These are phyloP conservation scores for Vitrella brassicaformis DNA, from an alignment of 73 alveolate genomes.

Conservation along the genomic window DNA sequence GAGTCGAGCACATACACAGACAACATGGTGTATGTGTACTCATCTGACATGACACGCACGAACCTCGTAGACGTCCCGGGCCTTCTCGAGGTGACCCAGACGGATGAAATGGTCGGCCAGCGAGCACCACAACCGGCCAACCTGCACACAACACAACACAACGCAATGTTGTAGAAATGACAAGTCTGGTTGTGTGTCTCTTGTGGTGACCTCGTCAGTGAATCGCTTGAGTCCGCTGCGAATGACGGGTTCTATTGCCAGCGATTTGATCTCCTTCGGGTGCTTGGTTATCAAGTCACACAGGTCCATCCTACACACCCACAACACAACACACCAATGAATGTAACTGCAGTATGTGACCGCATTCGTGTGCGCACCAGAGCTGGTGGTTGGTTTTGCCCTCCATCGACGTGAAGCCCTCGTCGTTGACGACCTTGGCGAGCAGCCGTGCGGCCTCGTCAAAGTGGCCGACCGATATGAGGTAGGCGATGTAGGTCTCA, in stretches of 20 bases:
- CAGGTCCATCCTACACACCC: no score
- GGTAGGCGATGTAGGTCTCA: slow-evolving; percentile 70
- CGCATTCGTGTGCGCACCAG: no score
- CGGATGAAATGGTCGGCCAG: slow-evolving; percentile 69
- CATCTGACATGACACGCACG: no score
- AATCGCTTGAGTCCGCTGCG: no score
- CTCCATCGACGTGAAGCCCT: slow-evolving; percentile 62
- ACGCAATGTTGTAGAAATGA: no score
- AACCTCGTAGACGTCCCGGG: slow-evolving; percentile 80
- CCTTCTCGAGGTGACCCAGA: slow-evolving; percentile 67
- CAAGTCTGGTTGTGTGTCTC: no score
- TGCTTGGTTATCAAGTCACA: slow-evolving; percentile 74
- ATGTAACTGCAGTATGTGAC: no score
- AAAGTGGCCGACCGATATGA: slow-evolving; percentile 48
- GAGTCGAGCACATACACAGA: no score
- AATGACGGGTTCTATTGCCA: slow-evolving; percentile 40
- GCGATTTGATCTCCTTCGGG: slow-evolving; percentile 47
- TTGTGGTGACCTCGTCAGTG: no score
- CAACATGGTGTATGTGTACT: no score
- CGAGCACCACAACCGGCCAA: slow-evolving; percentile 73
- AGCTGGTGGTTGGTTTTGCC: slow-evolving; percentile 68
- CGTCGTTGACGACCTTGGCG: slow-evolving; percentile 69
- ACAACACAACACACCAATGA: no score
- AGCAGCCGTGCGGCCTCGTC: slow-evolving; percentile 62
- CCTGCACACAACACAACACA: no score